Evolutionary conservation across 2,329 filamentous ascomycete genomes (phyloP).

Genomic region (Neofusicoccum parvum): DNA sequence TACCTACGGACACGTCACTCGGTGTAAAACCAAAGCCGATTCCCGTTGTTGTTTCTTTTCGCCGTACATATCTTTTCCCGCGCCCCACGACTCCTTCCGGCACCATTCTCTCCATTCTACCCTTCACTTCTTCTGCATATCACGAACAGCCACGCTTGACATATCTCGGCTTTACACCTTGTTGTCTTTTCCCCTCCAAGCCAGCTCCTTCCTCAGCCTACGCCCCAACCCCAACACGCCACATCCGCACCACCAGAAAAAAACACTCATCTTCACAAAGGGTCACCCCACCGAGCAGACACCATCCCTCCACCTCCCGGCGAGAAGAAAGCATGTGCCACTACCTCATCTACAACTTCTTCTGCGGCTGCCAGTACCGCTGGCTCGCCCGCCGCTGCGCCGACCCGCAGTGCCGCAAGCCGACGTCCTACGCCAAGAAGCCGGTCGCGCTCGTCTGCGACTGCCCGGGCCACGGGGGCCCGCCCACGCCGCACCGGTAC

Average conservation of each 20-base stretch:
- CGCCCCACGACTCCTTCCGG: neutral
- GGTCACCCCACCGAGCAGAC: neutral
- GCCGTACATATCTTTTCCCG: neutral
- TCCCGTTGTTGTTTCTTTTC: neutral
- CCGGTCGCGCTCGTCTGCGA: conserved; percentile 11
- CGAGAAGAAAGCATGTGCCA: conserved; percentile 12
- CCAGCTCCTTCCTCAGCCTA: too few relatives aligned
- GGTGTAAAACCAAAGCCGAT: neutral
- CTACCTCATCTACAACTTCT: conserved; percentile 17
- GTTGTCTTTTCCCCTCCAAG: neutral
- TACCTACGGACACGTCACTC: conserved; percentile 13
- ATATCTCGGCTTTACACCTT: neutral
- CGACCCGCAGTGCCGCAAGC: neutral
- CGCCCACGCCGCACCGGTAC: conserved; percentile 2
- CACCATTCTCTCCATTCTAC: neutral
- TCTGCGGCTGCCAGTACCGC: conserved; percentile 20
- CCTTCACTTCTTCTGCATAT: neutral
- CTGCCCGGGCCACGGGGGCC: conserved; percentile 18
- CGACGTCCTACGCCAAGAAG: conserved; percentile 12
- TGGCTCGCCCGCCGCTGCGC: conserved; percentile 8
- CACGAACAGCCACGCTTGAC: neutral
- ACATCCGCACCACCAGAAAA: neutral
- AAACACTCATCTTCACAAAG: neutral
- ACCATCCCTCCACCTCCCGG: neutral
- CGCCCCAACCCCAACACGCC: too few relatives aligned